Evolutionary conservation across 2,329 filamentous ascomycete species (phyloP).

Genomic region (Fusarium sp.): DNA sequence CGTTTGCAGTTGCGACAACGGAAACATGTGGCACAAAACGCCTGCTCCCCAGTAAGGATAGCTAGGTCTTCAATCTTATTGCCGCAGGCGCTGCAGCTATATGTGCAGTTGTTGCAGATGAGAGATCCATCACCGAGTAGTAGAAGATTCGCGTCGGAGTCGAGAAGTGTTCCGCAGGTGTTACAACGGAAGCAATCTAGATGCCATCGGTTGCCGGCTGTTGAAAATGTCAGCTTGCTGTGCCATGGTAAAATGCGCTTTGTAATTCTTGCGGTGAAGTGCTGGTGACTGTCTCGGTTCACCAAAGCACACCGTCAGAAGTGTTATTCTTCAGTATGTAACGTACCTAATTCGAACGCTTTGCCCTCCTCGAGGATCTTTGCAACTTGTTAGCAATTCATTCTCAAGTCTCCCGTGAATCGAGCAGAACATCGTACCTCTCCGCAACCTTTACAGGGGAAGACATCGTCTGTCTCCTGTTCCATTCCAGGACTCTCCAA

Average conservation of each 20-base stretch:
- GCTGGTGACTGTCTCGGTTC: constrained; percentile 5
- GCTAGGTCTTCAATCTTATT: constrained; percentile 99
- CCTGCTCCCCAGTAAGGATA: constrained; percentile 96
- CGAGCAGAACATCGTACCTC: constrained; percentile 68
- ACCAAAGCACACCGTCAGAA: neutral
- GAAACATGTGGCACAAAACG: constrained; percentile 97
- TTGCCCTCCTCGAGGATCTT: constrained; percentile 98
- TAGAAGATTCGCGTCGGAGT: constrained; percentile 97
- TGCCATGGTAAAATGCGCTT: constrained; percentile 1
- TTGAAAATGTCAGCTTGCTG: constrained; percentile 45
- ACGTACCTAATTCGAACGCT: constrained; percentile 92
- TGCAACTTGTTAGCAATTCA: constrained; percentile 32
- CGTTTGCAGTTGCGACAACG: constrained; percentile 97
- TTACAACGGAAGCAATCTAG: constrained; percentile 99
- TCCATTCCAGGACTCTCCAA: constrained; percentile 73
- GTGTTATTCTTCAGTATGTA: neutral
- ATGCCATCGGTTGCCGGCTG: constrained; percentile 97
- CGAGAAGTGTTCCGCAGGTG: constrained; percentile 92
- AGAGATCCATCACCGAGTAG: constrained; percentile 97
- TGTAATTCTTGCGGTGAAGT: constrained; percentile 26
- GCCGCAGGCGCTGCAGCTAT: constrained; percentile 95
- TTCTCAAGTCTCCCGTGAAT: neutral
- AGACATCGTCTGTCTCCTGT: constrained; percentile 82
- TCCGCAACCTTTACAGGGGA: constrained; percentile 92
- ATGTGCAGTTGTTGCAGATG: constrained; percentile 99